Base-by-base conservation (phyloP, 495 filamentous ascomycete genomes). In the Sordaria brevicollis region DNA sequence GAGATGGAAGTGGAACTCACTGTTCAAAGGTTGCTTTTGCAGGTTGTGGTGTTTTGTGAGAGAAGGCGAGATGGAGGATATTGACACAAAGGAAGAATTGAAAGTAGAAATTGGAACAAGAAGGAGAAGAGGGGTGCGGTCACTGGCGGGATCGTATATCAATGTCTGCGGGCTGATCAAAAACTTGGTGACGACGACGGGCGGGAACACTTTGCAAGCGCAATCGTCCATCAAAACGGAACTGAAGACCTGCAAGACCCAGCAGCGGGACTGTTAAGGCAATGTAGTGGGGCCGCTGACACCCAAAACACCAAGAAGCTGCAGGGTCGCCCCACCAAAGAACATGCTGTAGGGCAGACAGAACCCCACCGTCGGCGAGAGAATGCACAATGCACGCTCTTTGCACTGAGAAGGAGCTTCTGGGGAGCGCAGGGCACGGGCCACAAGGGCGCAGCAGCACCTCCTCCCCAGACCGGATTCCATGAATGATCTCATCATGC, bases 401-500 rank as follows among this genome's bases (percentile, higher is more conserved):
- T 43, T 43, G 19, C 41, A 49, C 9, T n/a, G 9, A 43, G 39
- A 21, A 49, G n/a, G 43, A n/a, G n/a, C n/a, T n/a, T n/a, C n/a
- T n/a, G n/a, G n/a, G n/a, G n/a, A 29, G 19, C 19, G 19, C 19
- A 54, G 49, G 10, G 31, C 39, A 35, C 31, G 67, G 0, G 1
- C 25, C 38, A n/a, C n/a, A 43, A 38, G 11, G 13, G 49, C 49
- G 67, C 39, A 68, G 37, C 39, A 34, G 19, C 67, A 19, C 39
- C 39, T 11, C 67, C n/a, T n/a, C n/a, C n/a, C n/a, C 38, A 68
- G 38, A 41, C 67, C 49, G 10, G 49, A 62, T 54, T 31, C 34
- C 39, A 21, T 54, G 37, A 68, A 77, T 77, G 76, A 79, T 76
- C 74, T 79, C 77, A 79, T 79, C 77, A 76, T 77, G 77, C 74